A percentile compares a stretch with the other conserved stretches of the same genome.
Evolutionary conservation across 1,139 yeast genomes (phyloP).

Genomic region (Nakaseomyces sp.): DNA sequence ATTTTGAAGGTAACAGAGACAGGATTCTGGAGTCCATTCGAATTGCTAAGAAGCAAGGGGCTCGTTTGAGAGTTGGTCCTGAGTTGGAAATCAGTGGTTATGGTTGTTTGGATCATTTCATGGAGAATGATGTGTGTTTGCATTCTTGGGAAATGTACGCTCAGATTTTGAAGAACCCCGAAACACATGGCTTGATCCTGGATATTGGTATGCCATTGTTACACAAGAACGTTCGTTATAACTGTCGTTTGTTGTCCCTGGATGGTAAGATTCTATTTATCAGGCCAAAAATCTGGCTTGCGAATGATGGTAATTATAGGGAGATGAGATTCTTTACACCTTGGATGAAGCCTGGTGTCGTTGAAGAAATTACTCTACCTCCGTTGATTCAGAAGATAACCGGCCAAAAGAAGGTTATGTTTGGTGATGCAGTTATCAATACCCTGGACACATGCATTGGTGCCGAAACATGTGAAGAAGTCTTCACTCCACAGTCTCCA

Average conservation of each 20-base stretch:
- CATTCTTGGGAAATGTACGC: slow-evolving; percentile 95
- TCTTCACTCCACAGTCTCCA: slow-evolving; percentile 93
- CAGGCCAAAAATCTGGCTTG: slow-evolving; percentile 85
- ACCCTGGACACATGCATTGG: slow-evolving; percentile 85
- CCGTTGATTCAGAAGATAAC: slow-evolving; percentile 51
- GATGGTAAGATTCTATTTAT: slow-evolving; percentile 74
- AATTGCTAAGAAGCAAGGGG: slow-evolving; percentile 66
- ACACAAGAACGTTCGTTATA: slow-evolving; percentile 81
- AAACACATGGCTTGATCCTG: slow-evolving; percentile 64
- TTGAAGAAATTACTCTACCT: slow-evolving; percentile 68
- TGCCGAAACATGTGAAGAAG: slow-evolving; percentile 94
- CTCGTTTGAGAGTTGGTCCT: slow-evolving; percentile 88
- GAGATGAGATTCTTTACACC: slow-evolving; percentile 97
- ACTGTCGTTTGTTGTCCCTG: slow-evolving; percentile 77
- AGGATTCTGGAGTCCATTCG: slow-evolving; percentile 74
- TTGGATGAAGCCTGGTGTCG: slow-evolving; percentile 72
- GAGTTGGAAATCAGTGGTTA: slow-evolving; percentile 91
- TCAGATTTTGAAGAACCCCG: slow-evolving; percentile 56
- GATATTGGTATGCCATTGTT: slow-evolving; percentile 94
- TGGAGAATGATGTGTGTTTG: slow-evolving; percentile 78
- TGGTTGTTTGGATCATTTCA: slow-evolving; percentile 92
- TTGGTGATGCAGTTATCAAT: slow-evolving; percentile 85
- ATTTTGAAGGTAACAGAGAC: slow-evolving; percentile 93
- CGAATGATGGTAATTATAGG: slow-evolving; percentile 95
- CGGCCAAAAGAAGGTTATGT: slow-evolving; percentile 56